These are phyloP conservation scores for Leptosphaerulina australis DNA, from an alignment of 2,329 filamentous ascomycete genomes.

Conservation along the genomic window DNA sequence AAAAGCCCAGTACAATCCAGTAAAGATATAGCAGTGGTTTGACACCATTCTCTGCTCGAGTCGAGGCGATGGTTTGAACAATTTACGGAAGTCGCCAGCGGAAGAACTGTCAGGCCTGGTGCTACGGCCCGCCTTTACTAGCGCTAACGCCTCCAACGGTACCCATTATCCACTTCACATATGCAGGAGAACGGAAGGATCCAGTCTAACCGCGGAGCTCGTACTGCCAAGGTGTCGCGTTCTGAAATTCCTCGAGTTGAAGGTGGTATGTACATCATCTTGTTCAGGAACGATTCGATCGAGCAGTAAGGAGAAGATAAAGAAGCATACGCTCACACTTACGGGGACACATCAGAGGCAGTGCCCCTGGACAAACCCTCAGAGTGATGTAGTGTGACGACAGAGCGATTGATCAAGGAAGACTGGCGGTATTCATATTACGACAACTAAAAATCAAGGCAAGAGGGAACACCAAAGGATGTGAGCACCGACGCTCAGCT, in stretches of 20 bases:
- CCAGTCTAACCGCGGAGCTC: neutral
- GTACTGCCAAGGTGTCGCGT: neutral
- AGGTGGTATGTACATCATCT: neutral
- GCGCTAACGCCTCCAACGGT: neutral
- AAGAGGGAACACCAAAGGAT: no score
- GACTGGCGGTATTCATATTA: no score
- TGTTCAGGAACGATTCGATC: neutral
- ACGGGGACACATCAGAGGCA: neutral
- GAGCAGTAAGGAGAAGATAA: neutral
- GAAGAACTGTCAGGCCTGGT: neutral
- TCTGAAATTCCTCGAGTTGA: neutral
- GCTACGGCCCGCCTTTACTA: neutral
- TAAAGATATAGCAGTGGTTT: neutral
- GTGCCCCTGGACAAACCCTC: neutral
- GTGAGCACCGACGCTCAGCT: neutral
- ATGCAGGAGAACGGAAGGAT: conserved; percentile 4
- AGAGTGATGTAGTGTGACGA: neutral
- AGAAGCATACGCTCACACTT: neutral
- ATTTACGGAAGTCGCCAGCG: neutral
- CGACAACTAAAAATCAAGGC: no score
- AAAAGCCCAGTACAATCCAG: neutral
- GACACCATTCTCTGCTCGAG: neutral
- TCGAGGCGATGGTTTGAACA: neutral
- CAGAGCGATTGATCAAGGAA: neutral
- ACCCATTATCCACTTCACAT: neutral